Conservation (phyloP, 2,329 filamentous ascomycete genomes). For the Coleophoma crateriformis region DNA sequence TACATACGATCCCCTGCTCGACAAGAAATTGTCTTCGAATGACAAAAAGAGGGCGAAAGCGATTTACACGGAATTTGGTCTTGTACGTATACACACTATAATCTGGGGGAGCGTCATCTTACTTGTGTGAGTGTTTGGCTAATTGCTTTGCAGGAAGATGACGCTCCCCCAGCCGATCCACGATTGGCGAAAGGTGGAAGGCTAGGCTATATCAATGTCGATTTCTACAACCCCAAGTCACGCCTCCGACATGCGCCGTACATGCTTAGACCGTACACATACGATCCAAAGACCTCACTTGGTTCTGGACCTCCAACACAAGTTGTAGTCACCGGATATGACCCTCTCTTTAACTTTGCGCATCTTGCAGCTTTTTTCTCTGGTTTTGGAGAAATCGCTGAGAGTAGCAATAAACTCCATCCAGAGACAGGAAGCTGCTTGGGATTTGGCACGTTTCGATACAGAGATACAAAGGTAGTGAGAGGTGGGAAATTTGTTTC, state of each 20-base stretch:
- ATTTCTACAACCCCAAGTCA: conserved; percentile 64
- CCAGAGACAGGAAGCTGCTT: conserved; percentile 91
- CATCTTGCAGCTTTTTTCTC: conserved; percentile 73
- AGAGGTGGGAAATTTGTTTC: conserved; percentile 42
- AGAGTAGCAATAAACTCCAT: conserved; percentile 91
- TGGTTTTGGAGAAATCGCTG: conserved; percentile 79
- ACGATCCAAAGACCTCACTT: conserved; percentile 77
- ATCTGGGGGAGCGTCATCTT: conserved; percentile 56
- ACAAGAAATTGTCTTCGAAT: conserved; percentile 34
- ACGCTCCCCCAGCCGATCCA: conserved; percentile 74
- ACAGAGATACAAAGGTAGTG: conserved; percentile 60
- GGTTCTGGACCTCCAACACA: conserved; percentile 86
- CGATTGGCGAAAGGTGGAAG: conserved; percentile 67
- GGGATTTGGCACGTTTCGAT: conserved; percentile 87
- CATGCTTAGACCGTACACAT: conserved; percentile 73
- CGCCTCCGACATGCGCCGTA: conserved; percentile 70
- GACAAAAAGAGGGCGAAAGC: conserved; percentile 54
- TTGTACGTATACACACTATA: conserved; percentile 49
- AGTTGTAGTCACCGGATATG: conserved; percentile 93
- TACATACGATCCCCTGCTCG: conserved; percentile 49
- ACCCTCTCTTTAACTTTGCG: conserved; percentile 76
- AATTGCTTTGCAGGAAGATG: conserved; percentile 69
- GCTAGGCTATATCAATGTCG: conserved; percentile 62
- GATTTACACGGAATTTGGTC: conserved; percentile 57
- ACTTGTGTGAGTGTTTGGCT: conserved; percentile 46